A percentile compares a stretch with the other conserved stretches of the same genome.
Evolutionary conservation across 257 asterid species (phyloP).

Genomic region (Salvia hispanica): DNA sequence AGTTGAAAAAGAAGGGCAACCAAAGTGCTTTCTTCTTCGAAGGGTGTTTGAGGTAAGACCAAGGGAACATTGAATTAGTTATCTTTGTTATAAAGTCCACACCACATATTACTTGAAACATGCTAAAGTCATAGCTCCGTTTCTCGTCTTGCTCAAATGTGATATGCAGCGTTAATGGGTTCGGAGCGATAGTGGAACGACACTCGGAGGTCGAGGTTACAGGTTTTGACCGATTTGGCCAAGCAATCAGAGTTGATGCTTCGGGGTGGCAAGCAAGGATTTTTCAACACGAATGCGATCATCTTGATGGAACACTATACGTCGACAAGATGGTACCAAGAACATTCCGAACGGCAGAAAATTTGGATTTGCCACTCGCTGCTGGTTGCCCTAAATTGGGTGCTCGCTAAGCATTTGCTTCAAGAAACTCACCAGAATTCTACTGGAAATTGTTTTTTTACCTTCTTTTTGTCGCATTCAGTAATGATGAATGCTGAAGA

Average conservation of each 20-base stretch:
- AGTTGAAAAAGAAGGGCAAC: conserved; percentile 62
- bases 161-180: conserved; percentile 69
- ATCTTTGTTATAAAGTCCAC: too few relatives aligned
- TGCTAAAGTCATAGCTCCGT: too few relatives aligned
- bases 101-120: too few relatives aligned
- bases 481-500: neutral
- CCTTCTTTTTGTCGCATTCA: neutral
- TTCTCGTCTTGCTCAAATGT: neutral
- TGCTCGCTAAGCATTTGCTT: conserved; percentile 31
- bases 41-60: conserved; percentile 87
- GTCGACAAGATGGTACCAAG: conserved; percentile 84
- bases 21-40: conserved; percentile 80
- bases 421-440: neutral
- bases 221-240: conserved; percentile 68
- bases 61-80: neutral
- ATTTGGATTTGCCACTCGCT: conserved; percentile 82
- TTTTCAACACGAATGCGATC: conserved; percentile 91
- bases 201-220: conserved; percentile 76
- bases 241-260: conserved; percentile 70
- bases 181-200: conserved; percentile 86
- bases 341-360: conserved; percentile 72
- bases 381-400: conserved; percentile 73
- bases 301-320: conserved; percentile 77
- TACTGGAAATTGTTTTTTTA: neutral
- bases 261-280: conserved; percentile 98